Evolutionary conservation across 495 filamentous ascomycete species (phyloP).

Genomic region (Hypoxylon rickii): DNA sequence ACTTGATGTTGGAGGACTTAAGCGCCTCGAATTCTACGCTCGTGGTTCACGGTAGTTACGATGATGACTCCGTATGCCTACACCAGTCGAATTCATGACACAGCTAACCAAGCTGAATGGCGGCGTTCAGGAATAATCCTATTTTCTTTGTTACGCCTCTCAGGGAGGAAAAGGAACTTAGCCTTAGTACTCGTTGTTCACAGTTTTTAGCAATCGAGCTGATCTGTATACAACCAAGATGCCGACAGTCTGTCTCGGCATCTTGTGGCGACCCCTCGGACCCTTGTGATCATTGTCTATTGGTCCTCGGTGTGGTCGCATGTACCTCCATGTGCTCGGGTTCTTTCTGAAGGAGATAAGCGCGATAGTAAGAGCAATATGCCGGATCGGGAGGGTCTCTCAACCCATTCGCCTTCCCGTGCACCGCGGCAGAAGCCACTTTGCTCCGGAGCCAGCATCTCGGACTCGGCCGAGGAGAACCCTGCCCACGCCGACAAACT

Average conservation of each 20-base stretch:
- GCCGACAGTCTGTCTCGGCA: conserved; percentile 19
- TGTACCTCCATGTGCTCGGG: conserved; percentile 39
- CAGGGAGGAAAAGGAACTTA: conserved; percentile 17
- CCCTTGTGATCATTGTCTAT: not conserved
- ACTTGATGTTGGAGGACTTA: conserved; percentile 4
- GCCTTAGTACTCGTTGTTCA: conserved; percentile 20
- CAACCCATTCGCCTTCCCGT: conserved; percentile 7
- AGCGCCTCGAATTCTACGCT: conserved; percentile 6
- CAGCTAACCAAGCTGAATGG: conserved; percentile 4
- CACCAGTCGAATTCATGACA: conserved; percentile 11
- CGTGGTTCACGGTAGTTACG: not conserved
- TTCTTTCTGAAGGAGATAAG: conserved; percentile 62
- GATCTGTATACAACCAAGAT: conserved; percentile 22
- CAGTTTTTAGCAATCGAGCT: conserved; percentile 32
- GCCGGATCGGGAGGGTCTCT: conserved; percentile 29
- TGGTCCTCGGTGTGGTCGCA: not conserved
- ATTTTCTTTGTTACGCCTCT: conserved; percentile 23
- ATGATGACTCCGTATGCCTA: conserved; percentile 3
- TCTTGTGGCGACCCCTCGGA: conserved; percentile 14
- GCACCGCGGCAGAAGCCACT: conserved; percentile 46
- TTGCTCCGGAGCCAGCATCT: conserved; percentile 60
- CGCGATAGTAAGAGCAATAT: conserved; percentile 59
- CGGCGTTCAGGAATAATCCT: conserved; percentile 7
- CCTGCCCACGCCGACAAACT: conserved; percentile 36
- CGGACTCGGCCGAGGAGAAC: conserved; percentile 57